Base-by-base conservation (phyloP, 75 land plant genomes). In the Sequoiadendron giganteum region DNA sequence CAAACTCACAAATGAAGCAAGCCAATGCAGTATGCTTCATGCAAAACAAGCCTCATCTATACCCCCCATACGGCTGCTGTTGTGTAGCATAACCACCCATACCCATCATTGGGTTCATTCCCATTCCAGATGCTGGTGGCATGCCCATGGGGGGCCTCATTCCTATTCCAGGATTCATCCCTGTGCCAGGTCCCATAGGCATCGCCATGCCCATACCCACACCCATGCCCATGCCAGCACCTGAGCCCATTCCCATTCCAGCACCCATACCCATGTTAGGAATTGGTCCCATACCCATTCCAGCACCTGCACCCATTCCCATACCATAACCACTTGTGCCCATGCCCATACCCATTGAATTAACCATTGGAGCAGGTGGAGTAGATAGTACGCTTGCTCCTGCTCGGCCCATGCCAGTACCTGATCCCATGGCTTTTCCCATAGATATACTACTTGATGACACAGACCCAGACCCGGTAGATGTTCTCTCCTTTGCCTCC, bases 391-490 rank as follows among this genome's bases (percentile, higher is more conserved):
- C 92, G 56, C 92, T 82, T 18, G 99, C 95, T 85, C 96, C 99
- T 65, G 96, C 96, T 58, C 95, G 92, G 49, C 99, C 99, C 34
- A 98, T 89, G 21, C 99, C 99, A 80, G 99, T 90, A 75, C 99
- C 99, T 87, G 98, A 93, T 56, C 99, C 99, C 99, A 98, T 98
- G 47, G 99, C 99, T 88, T 93, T 94, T 42, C 99, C 99, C 99
- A 97, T 98, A 54, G 87, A 88, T 1, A 89, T 19, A 38, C 77
- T 90, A 86, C 93, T 92, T 77, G 91, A 85, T 32, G 88, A 89
- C 21, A 90, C 73, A 76, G 89, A 54, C 79, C 87, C 70, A 76
- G 89, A 54, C 73, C 87, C 45, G 19, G 89, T 68, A 85, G 92
- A 68, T 49, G 90, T 88, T 83, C 86, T 80, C 68, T 85, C 89